A percentile compares a stretch with the other conserved stretches of the same genome.
Evolutionary conservation across 257 asterid genomes (phyloP).

Genomic region (Solanum chaucha): DNA sequence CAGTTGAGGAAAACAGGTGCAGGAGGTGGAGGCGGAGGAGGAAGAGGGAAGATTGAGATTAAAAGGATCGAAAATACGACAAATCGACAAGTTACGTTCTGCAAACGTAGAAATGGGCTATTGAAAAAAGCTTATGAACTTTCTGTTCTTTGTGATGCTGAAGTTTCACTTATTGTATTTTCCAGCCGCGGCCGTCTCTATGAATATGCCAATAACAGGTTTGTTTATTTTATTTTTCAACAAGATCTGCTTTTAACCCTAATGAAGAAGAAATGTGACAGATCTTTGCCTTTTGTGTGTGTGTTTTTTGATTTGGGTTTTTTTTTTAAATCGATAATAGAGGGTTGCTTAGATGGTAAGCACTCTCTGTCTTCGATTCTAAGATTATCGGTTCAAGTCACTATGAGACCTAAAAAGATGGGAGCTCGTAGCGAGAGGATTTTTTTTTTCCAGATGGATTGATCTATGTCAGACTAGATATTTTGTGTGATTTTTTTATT

Average conservation of each 20-base stretch:
- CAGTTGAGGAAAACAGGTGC: constrained; percentile 32
- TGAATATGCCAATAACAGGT: constrained; percentile 88
- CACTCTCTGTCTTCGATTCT: neutral
- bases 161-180: constrained; percentile 82
- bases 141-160: constrained; percentile 87
- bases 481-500: neutral
- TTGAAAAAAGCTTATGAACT: constrained; percentile 87
- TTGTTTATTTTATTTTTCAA: neutral
- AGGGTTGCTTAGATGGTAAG: neutral
- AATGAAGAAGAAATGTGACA: neutral
- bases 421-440: neutral
- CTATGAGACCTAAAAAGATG: neutral
- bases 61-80: constrained; percentile 87
- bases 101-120: constrained; percentile 77
- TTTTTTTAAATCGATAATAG: neutral
- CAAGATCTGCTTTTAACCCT: neutral
- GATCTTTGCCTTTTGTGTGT: neutral
- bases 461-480: neutral
- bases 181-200: constrained; percentile 81
- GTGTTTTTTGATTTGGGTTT: neutral
- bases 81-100: constrained; percentile 80
- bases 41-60: constrained; percentile 80
- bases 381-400: neutral
- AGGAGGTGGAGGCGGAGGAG: neutral
- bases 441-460: neutral